A percentile compares a stretch with the other conserved stretches of the same genome.
Evolutionary conservation across 225 moss, liverwort and hornwort genomes (phyloP).

Genomic region (Pleurozium schreberi): DNA sequence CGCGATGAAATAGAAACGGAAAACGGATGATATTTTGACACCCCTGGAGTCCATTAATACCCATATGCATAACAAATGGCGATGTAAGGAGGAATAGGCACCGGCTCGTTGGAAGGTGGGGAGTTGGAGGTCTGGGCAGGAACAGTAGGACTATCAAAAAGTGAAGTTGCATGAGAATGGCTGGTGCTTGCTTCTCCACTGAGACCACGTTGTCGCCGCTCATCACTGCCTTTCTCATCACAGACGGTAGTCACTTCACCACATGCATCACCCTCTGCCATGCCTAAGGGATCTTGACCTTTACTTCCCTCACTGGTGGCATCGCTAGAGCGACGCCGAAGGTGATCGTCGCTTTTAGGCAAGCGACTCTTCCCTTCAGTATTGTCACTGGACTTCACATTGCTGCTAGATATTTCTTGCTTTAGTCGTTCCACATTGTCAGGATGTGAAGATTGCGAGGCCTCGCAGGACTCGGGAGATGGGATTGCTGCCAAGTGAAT

Average conservation of each 20-base stretch:
- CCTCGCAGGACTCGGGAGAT: constrained; percentile 13
- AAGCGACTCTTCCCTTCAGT: constrained; percentile 7
- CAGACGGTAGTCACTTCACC: constrained; percentile 21
- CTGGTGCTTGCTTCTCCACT: constrained; percentile 58
- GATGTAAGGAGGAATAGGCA: constrained; percentile 35
- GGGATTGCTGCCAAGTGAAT: constrained; percentile 18
- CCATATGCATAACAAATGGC: constrained; percentile 34
- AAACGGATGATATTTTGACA: constrained; percentile 28
- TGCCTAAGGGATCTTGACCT: constrained; percentile 4
- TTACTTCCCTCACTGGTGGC: constrained; percentile 21
- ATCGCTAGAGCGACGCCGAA: constrained; percentile 5
- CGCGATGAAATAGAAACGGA: constrained; percentile 13
- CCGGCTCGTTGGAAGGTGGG: constrained; percentile 24
- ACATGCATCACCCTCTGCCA: constrained; percentile 17
- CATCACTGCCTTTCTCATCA: constrained; percentile 42
- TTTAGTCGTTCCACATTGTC: not conserved
- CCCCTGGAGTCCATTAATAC: constrained; percentile 21
- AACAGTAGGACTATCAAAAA: constrained; percentile 34
- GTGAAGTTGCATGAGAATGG: constrained; percentile 29
- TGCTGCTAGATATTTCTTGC: constrained; percentile 11
- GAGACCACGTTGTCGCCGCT: constrained; percentile 43
- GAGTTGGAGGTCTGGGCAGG: constrained; percentile 18
- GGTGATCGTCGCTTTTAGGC: not conserved
- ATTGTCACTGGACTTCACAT: constrained; percentile 2
- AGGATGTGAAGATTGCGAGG: constrained; percentile 20